Conservation (phyloP, 2,329 filamentous ascomycete genomes). For the Cercospora berteroae region DNA sequence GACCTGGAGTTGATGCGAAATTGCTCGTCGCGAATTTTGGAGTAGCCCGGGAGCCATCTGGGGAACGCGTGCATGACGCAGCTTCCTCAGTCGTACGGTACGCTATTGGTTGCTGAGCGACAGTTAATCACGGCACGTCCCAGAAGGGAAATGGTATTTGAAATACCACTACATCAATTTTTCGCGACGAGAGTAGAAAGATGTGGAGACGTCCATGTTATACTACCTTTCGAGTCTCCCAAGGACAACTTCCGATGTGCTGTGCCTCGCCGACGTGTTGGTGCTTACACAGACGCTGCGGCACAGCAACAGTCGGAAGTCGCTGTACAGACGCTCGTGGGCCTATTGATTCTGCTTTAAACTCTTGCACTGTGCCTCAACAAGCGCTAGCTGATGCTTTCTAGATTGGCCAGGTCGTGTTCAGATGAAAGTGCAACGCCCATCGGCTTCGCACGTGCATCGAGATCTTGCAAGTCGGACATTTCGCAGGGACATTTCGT, state of each 20-base stretch:
- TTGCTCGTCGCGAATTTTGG: slow-evolving; percentile 1
- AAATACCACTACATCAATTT: background rate
- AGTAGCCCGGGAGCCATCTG: background rate
- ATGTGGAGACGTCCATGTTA: background rate
- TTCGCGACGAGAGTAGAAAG: background rate
- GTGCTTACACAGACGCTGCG: slow-evolving; percentile 3
- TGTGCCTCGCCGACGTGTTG: background rate
- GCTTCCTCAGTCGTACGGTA: background rate
- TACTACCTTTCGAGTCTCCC: background rate
- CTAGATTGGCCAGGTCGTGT: background rate
- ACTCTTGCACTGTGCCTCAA: background rate
- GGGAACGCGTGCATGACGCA: background rate
- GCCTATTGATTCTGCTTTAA: background rate
- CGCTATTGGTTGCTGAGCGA: slow-evolving; percentile 7
- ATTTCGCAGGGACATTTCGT: background rate
- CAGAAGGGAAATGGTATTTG: background rate
- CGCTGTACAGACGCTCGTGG: background rate
- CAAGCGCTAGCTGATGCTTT: background rate
- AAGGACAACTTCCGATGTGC: background rate
- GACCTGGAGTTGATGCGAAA: background rate
- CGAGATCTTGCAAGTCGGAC: background rate
- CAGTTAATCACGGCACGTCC: background rate
- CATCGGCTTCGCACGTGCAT: background rate
- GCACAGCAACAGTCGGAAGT: background rate
- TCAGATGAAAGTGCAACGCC: background rate